phyloP scores from a whole-genome alignment of 148 eudicot species.

The Diospyros lotus region DNA sequence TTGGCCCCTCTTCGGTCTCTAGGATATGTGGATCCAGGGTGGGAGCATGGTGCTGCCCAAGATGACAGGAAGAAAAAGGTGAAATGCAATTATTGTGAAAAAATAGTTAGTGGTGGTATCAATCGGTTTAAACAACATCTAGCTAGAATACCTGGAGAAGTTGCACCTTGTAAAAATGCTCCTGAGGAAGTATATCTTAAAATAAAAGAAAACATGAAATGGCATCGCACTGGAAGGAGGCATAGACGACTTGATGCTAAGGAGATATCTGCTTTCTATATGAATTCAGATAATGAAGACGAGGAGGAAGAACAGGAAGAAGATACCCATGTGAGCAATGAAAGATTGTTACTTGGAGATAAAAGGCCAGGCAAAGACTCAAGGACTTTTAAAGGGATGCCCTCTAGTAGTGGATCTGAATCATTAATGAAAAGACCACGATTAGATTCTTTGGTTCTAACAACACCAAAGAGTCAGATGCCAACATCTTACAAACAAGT shows the following conservation, averaged over 20 bases:
- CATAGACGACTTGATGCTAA: slow-evolving; percentile 61
- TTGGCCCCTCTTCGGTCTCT: slow-evolving; percentile 83
- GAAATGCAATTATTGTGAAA: slow-evolving; percentile 92
- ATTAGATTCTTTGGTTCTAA: slow-evolving; percentile 35
- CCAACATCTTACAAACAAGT: slow-evolving; percentile 39
- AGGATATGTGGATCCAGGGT: slow-evolving; percentile 96
- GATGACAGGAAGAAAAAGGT: slow-evolving; percentile 96
- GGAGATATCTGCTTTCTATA: slow-evolving; percentile 57
- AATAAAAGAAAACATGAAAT: slow-evolving; percentile 94
- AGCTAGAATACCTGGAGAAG: slow-evolving; percentile 96
- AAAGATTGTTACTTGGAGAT: slow-evolving; percentile 40
- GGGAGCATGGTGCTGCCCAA: slow-evolving; percentile 96
- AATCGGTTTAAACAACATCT: slow-evolving; percentile 93
- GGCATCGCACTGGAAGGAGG: slow-evolving; percentile 95
- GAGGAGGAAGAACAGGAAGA: slow-evolving; percentile 74
- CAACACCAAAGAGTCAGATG: slow-evolving; percentile 42
- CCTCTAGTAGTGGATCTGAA: slow-evolving; percentile 55
- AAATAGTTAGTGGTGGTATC: slow-evolving; percentile 92
- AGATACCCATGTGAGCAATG: slow-evolving; percentile 44
- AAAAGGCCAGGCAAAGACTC: slow-evolving; percentile 43
- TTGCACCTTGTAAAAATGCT: slow-evolving; percentile 90
- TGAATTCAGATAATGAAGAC: slow-evolving; percentile 74
- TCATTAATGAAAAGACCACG: slow-evolving; percentile 46
- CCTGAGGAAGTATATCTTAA: slow-evolving; percentile 85
- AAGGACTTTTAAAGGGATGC: slow-evolving; percentile 39